Conservation (phyloP, 805 yeast species). For the Jamesozyma spencerorum region DNA sequence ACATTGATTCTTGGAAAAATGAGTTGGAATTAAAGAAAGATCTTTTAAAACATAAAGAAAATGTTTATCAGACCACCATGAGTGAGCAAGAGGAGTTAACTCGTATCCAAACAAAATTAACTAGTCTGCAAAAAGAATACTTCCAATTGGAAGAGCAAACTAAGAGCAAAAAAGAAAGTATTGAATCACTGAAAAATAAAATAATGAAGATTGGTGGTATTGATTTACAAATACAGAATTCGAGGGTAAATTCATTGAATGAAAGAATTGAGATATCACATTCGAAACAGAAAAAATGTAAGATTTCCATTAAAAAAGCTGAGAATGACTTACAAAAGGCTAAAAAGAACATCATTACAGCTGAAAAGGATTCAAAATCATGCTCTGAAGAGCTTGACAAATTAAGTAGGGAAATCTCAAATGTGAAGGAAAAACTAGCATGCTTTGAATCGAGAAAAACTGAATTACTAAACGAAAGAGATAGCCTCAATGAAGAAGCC, state of each 20-base stretch:
- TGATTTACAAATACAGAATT: slow-evolving; percentile 63
- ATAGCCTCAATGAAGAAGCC: slow-evolving; percentile 32
- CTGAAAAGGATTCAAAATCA: slow-evolving; percentile 41
- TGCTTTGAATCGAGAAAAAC: slow-evolving; percentile 25
- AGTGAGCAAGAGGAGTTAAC: slow-evolving; percentile 28
- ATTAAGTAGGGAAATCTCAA: slow-evolving; percentile 24
- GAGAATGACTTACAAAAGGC: slow-evolving; percentile 55
- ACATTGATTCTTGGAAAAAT: slow-evolving; percentile 48
- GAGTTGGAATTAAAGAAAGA: slow-evolving; percentile 43
- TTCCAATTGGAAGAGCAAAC: slow-evolving; percentile 44
- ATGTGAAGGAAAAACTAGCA: slow-evolving; percentile 30
- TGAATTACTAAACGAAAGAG: slow-evolving; percentile 36
- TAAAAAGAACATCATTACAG: slow-evolving; percentile 37
- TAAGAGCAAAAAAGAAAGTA: slow-evolving; percentile 40
- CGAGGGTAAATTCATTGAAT: slow-evolving; percentile 68
- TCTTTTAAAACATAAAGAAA: slow-evolving; percentile 34
- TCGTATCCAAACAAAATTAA: slow-evolving; percentile 16
- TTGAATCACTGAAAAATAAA: slow-evolving; percentile 56
- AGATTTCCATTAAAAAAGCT: slow-evolving; percentile 47
- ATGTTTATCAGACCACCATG: slow-evolving; percentile 12
- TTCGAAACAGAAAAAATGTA: slow-evolving; percentile 49
- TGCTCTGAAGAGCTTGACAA: slow-evolving; percentile 28
- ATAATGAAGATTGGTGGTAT: slow-evolving; percentile 92
- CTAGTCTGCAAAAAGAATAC: slow-evolving; percentile 34
- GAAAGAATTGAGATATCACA: slow-evolving; percentile 55